Percentiles rank a stretch among this genome's conserved stretches.
phyloP scores from a whole-genome alignment of 2,329 filamentous ascomycete genomes.

The Paracoccidioides brasiliensis region DNA sequence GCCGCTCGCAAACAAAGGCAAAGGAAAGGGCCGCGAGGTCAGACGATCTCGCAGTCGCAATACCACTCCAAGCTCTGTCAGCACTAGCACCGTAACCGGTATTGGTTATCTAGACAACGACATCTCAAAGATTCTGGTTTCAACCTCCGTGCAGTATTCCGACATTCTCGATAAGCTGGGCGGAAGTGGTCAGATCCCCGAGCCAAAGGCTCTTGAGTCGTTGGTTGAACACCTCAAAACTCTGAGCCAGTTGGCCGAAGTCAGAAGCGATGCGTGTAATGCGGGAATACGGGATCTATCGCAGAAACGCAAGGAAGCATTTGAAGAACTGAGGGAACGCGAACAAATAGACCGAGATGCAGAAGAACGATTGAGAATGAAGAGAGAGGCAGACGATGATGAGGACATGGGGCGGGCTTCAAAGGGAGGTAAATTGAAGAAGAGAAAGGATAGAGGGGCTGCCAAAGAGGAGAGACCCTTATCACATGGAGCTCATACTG shows the following conservation, averaged over 20 bases:
- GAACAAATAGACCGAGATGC: conserved; percentile 36
- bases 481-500: conserved; percentile 48
- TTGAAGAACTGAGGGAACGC: conserved; percentile 38
- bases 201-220: conserved; percentile 35
- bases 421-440: conserved; percentile 56
- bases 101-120: conserved; percentile 43
- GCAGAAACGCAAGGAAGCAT: conserved; percentile 43
- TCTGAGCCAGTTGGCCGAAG: conserved; percentile 45
- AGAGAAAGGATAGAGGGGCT: conserved; percentile 57
- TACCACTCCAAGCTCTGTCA: conserved; percentile 47
- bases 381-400: conserved; percentile 33
- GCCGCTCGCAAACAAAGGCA: conserved; percentile 33
- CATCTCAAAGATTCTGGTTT: conserved; percentile 35
- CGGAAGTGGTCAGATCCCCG: conserved; percentile 35
- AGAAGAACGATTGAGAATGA: conserved; percentile 37
- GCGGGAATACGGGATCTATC: conserved; percentile 47
- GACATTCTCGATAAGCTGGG: conserved; percentile 45
- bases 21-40: conserved; percentile 41
- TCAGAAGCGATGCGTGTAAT: conserved; percentile 46
- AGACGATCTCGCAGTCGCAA: conserved; percentile 47
- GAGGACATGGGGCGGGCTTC: conserved; percentile 34
- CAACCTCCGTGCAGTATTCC: conserved; percentile 40
- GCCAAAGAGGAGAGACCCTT: conserved; percentile 48
- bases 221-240: conserved; percentile 43
- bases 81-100: conserved; percentile 29